Evolutionary conservation across 106 monocot genomes (phyloP).

Genomic region (Dendrobium officinale): DNA sequence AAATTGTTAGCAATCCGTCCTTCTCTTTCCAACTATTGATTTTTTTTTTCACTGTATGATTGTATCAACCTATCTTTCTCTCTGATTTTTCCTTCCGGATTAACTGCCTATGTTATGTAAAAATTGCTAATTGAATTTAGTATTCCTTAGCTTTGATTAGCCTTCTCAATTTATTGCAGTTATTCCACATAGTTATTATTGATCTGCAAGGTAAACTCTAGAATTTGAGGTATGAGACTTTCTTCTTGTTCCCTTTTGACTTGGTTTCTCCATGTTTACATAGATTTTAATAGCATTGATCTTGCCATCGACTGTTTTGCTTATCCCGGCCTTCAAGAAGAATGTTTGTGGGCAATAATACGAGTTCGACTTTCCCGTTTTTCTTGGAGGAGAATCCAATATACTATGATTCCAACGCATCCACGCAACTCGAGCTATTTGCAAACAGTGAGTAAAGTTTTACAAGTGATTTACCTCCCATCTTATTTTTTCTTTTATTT

Average conservation of each 20-base stretch:
- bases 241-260: neutral
- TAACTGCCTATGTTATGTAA: neutral
- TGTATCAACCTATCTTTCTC: neutral
- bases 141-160: too few relatives aligned
- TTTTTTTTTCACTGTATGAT: neutral
- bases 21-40: neutral
- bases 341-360: constrained; percentile 38
- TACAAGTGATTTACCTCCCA: neutral
- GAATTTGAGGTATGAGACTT: neutral
- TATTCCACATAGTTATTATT: neutral
- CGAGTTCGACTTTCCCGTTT: constrained; percentile 20
- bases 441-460: constrained; percentile 3
- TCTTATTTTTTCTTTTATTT: neutral
- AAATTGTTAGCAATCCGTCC: too few relatives aligned
- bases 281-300: neutral
- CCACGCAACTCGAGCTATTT: constrained; percentile 36
- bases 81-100: neutral
- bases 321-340: neutral
- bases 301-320: neutral
- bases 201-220: neutral
- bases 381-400: constrained; percentile 33
- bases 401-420: constrained; percentile 35
- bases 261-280: neutral
- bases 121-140: neutral
- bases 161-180: neutral